These are phyloP conservation scores for Mollisiaceae sp. DNA, from an alignment of 2,329 filamentous ascomycete species.

Conservation along the genomic window DNA sequence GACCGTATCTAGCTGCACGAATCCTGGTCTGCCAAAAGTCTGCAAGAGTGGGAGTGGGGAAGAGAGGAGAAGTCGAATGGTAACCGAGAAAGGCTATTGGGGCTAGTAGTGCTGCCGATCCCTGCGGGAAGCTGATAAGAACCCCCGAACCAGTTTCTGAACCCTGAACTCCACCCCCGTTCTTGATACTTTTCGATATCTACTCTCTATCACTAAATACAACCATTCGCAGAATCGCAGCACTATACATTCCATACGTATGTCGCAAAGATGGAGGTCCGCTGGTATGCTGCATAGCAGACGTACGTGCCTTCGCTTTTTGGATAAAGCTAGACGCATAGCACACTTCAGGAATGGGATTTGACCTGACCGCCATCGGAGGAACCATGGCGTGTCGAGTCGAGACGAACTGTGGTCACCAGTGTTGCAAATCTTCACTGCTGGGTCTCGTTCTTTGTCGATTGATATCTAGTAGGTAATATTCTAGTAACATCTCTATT, in stretches of 20 bases:
- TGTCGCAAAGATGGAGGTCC: conserved; percentile 1
- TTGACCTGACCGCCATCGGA: conserved; percentile 6
- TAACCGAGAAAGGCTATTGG: neutral
- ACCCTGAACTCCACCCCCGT: conserved; percentile 12
- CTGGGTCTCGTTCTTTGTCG: neutral
- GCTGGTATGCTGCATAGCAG: neutral
- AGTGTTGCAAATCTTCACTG: conserved; percentile 5
- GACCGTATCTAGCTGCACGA: neutral
- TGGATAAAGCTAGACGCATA: conserved; percentile 7
- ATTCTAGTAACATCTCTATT: neutral
- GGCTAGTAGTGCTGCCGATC: neutral
- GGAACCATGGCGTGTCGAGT: neutral
- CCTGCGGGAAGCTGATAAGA: conserved; percentile 1
- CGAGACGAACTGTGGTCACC: neutral
- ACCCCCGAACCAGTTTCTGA: neutral
- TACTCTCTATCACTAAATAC: neutral
- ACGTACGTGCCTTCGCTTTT: neutral
- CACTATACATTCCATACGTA: neutral
- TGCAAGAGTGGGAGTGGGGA: conserved; percentile 9
- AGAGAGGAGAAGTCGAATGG: neutral
- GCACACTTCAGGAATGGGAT: conserved; percentile 11
- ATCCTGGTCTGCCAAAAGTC: neutral
- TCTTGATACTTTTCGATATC: neutral
- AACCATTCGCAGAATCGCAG: neutral
- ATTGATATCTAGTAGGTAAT: neutral